A percentile compares a stretch with the other conserved stretches of the same genome.
These are phyloP conservation scores for Dendrobium nobile DNA, from an alignment of 106 monocot species.

Conservation along the genomic window DNA sequence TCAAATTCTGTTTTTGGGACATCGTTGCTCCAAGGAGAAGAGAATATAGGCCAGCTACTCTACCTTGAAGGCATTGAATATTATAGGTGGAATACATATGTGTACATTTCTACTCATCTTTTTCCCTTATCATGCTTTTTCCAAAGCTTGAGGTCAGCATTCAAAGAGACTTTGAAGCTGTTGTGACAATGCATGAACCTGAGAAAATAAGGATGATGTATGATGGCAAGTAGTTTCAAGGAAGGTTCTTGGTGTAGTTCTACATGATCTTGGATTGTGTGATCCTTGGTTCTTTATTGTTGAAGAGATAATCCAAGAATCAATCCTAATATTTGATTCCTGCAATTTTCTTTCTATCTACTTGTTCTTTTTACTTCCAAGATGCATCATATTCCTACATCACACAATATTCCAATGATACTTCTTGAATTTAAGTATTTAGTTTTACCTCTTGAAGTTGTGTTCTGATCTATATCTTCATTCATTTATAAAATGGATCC, in stretches of 20 bases:
- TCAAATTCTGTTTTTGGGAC: constrained; percentile 64
- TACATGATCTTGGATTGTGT: constrained; percentile 62
- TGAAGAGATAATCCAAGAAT: no score
- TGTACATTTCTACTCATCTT: constrained; percentile 96
- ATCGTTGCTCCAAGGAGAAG: constrained; percentile 66
- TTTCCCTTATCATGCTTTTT: constrained; percentile 61
- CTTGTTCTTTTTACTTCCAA: no score
- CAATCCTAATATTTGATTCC: no score
- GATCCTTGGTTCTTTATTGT: constrained; percentile 53
- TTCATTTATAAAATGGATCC: no score
- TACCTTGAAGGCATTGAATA: constrained; percentile 96
- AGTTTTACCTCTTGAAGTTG: no score
- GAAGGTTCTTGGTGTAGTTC: constrained; percentile 74
- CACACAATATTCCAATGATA: no score
- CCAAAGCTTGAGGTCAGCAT: constrained; percentile 73
- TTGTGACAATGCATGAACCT: constrained; percentile 69
- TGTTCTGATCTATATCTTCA: no score
- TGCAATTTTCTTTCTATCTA: no score
- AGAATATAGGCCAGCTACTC: constrained; percentile 90
- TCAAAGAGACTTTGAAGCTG: constrained; percentile 68
- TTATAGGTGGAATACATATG: constrained; percentile 96
- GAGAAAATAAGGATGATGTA: constrained; percentile 32
- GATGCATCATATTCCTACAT: no score
- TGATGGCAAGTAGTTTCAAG: constrained; percentile 44
- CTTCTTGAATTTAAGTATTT: no score